These are phyloP conservation scores for Lavandula angustifolia DNA, from an alignment of 257 asterid genomes.

Conservation along the genomic window DNA sequence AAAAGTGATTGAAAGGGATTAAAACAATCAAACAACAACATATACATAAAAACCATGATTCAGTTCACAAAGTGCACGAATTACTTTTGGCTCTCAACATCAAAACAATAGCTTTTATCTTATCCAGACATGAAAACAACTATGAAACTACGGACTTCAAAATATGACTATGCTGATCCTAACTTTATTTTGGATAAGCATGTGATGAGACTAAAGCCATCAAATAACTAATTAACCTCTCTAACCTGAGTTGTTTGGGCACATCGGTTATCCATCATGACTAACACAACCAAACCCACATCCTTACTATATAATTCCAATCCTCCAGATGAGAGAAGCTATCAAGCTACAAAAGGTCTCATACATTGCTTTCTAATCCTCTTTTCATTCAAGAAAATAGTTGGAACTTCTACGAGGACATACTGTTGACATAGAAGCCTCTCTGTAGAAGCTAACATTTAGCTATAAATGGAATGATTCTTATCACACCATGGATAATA, in stretches of 20 bases:
- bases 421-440: background rate
- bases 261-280: background rate
- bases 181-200: background rate
- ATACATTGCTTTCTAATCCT: background rate
- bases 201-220: background rate
- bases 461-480: background rate
- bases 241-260: background rate
- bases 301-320: background rate
- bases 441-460: background rate
- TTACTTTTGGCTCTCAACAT: background rate
- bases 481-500: background rate
- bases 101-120: background rate
- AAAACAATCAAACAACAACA: background rate
- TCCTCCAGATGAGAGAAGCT: slow-evolving; percentile 1
- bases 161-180: background rate
- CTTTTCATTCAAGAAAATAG: background rate
- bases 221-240: background rate
- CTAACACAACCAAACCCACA: background rate
- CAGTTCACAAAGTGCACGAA: background rate
- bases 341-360: background rate
- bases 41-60: background rate
- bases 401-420: background rate
- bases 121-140: slow-evolving; percentile 8
- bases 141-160: background rate
- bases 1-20: slow-evolving; percentile 16